Base-by-base conservation (phyloP, 352 stramenopile species). In the Globisporangium megalacanthum region DNA sequence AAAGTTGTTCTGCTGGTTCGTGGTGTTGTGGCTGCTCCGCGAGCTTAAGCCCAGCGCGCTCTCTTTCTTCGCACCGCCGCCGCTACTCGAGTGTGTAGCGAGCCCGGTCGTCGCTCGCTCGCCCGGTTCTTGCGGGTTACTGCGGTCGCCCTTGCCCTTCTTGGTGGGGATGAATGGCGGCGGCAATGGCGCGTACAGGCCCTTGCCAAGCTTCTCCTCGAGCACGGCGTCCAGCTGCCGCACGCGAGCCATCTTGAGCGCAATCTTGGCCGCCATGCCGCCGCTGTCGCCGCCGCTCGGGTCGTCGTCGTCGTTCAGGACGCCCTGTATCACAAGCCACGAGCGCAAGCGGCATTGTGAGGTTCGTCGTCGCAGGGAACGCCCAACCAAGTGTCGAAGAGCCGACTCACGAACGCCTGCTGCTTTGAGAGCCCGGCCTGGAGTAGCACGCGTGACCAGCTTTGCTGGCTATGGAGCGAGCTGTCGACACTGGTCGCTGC, bases 221-320 rank as follows among this genome's bases (percentile, higher is more conserved):
- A 90, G 51, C 39, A 87, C 66, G 0, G 54, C 61, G 52, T 90
- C 80, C 9, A 87, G 55, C 41, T 87, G 77, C 25, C 74, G 74
- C 47, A 90, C 77, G 7, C 72, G 73, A 20, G 77, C 76, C 65
- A 86, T 83, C 60, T 88, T 88, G 41, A 88, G 58, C n/a, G 77
- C 80, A 39, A 90, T 87, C 54, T 88, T 90, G 39, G 76, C 65
- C 20, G 68, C 63, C 25, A 86, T 49, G 10, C 55, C 60, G 5
- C 48, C 52, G 19, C 22, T 51, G n/a, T 68, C 67, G 0, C 59
- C 66, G 48, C 72, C 61, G 1, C 44, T 39, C 10, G 63, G 61
- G 8, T 64, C 65, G 6, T 79, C 64, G 10, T 68, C 67, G 15
- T 85, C 74, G 20, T 80, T 66, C 48, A 88, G 51, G 19, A 61